Conservation (phyloP, 257 asterid species). For the Solanum chmielewskii region DNA sequence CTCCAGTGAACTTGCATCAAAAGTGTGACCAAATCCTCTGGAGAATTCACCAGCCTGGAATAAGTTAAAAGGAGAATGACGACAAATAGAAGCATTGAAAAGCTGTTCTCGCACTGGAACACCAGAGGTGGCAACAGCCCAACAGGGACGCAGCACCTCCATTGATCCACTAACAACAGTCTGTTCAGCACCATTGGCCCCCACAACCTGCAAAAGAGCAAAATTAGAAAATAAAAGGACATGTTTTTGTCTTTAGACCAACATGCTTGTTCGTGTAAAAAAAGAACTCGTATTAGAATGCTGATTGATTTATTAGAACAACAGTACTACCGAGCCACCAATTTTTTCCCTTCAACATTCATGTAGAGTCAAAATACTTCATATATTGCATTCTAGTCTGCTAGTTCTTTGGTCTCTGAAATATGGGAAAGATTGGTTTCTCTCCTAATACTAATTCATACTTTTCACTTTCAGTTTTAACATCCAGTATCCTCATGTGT, state of each 20-base stretch:
- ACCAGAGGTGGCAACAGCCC: slow-evolving; percentile 99
- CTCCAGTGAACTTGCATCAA: slow-evolving; percentile 60
- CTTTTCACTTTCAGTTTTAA: background rate
- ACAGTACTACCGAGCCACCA: background rate
- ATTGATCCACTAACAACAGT: slow-evolving; percentile 90
- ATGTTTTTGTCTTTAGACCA: background rate
- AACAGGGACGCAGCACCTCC: slow-evolving; percentile 93
- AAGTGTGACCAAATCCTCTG: slow-evolving; percentile 49
- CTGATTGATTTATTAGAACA: background rate
- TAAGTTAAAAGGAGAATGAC: slow-evolving; percentile 74
- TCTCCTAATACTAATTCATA: background rate
- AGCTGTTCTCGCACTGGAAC: slow-evolving; percentile 93
- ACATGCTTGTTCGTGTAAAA: background rate
- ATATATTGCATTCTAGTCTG: background rate
- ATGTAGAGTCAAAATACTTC: background rate
- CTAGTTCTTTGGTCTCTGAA: background rate
- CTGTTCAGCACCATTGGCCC: slow-evolving; percentile 95
- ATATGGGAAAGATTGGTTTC: background rate
- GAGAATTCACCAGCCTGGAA: slow-evolving; percentile 80
- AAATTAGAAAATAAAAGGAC: background rate
- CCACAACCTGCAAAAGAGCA: slow-evolving; percentile 52
- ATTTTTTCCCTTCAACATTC: background rate
- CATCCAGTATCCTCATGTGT: background rate
- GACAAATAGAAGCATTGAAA: slow-evolving; percentile 95
- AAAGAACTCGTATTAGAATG: background rate